Conservation (phyloP, 2,329 filamentous ascomycete genomes). For the Aspergillus pseudoviridinutans region DNA sequence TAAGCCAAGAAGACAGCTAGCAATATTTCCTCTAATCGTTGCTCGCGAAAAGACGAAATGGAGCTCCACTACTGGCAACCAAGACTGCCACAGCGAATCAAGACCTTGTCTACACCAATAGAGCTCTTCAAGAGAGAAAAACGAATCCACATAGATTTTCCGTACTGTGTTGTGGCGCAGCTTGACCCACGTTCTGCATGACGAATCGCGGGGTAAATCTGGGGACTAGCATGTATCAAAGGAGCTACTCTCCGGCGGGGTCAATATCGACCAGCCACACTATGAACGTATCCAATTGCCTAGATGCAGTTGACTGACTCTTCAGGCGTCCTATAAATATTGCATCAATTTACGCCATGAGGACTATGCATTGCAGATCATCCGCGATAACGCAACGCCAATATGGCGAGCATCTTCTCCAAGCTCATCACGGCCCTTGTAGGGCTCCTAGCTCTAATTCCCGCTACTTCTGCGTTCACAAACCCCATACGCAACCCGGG, state of each 20-base stretch:
- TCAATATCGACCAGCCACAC: background rate
- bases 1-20: background rate
- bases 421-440: background rate
- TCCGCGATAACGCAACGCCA: background rate
- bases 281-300: background rate
- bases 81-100: background rate
- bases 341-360: background rate
- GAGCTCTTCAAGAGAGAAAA: background rate
- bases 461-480: conserved; percentile 35
- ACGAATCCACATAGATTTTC: background rate
- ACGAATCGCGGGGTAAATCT: background rate
- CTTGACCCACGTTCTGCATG: too few species aligned
- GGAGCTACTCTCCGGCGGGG: background rate
- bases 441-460: background rate
- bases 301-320: background rate
- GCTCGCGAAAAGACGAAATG: background rate
- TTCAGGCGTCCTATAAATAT: background rate
- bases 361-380: background rate
- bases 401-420: background rate
- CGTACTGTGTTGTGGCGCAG: background rate
- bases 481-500: conserved; percentile 51
- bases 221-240: background rate
- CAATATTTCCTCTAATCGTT: background rate
- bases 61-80: background rate
- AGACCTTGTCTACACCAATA: background rate